A percentile compares a stretch with the other conserved stretches of the same genome.
These are phyloP conservation scores for Backusella psychrophila DNA, from an alignment of 192 early-diverging fungal species.

Conservation along the genomic window DNA sequence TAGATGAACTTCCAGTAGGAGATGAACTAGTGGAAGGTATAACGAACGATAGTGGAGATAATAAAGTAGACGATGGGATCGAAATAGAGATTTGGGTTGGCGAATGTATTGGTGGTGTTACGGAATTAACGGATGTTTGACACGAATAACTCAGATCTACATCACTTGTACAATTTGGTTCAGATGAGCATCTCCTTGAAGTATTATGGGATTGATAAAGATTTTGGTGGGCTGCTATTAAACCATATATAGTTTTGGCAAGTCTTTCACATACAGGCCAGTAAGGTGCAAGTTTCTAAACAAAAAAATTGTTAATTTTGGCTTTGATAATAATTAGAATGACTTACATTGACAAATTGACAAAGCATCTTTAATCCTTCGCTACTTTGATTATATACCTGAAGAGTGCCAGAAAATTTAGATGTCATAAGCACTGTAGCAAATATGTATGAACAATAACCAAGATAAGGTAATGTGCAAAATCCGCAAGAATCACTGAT, in stretches of 20 bases:
- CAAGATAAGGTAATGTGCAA: slow-evolving; percentile 22
- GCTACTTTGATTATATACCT: slow-evolving; percentile 6
- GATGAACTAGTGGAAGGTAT: not conserved
- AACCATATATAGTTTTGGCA: slow-evolving; percentile 16
- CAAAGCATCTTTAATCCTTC: slow-evolving; percentile 12
- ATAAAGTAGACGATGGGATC: not conserved
- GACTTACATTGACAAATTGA: not conserved
- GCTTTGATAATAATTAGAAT: not conserved
- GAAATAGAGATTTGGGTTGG: not conserved
- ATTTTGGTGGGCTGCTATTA: slow-evolving; percentile 18
- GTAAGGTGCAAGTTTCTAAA: slow-evolving; percentile 11
- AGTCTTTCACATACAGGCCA: slow-evolving; percentile 29
- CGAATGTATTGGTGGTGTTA: not conserved
- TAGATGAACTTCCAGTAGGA: not conserved
- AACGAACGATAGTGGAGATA: not conserved
- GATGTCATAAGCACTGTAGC: slow-evolving; percentile 31
- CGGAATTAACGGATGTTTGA: not conserved
- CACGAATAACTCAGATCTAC: not conserved
- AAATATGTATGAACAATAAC: slow-evolving; percentile 30
- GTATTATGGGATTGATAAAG: not conserved
- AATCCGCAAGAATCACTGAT: slow-evolving; percentile 17
- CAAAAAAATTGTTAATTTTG: not conserved
- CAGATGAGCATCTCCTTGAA: not conserved
- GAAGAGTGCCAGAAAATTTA: slow-evolving; percentile 11
- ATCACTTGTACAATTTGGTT: not conserved